phyloP scores from a whole-genome alignment of 2,329 filamentous ascomycete species.

The Sphaerulina musiva region DNA sequence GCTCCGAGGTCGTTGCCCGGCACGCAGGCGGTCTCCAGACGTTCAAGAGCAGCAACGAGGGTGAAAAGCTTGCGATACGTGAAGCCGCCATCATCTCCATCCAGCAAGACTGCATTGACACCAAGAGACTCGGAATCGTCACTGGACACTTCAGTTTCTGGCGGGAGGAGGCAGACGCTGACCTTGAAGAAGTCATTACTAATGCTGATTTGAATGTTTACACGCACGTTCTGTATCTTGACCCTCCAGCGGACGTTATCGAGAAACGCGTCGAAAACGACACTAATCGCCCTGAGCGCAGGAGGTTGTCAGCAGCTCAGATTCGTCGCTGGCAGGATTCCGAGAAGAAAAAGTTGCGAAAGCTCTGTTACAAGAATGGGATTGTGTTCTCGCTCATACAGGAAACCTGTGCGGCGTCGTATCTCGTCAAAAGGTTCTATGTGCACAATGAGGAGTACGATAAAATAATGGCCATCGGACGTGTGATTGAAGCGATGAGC shows the following conservation, averaged over 20 bases:
- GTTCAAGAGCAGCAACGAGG: conserved; percentile 40
- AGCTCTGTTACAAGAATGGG: neutral
- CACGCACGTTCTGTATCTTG: conserved; percentile 55
- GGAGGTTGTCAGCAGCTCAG: neutral
- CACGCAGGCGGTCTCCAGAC: conserved; percentile 43
- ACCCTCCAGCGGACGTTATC: conserved; percentile 37
- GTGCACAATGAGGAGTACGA: neutral
- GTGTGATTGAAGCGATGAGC: neutral
- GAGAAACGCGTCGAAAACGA: conserved; percentile 24
- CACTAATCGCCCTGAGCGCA: neutral
- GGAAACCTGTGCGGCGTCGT: neutral
- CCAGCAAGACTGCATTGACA: conserved; percentile 32
- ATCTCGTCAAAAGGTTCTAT: neutral
- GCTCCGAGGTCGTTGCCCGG: conserved; percentile 44
- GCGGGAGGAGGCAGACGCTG: conserved; percentile 27
- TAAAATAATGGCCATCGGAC: neutral
- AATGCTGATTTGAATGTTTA: conserved; percentile 42
- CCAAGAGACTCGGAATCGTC: conserved; percentile 42
- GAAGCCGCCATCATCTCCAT: conserved; percentile 44
- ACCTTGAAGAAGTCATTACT: conserved; percentile 37
- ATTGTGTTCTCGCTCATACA: neutral
- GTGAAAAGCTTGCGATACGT: conserved; percentile 38
- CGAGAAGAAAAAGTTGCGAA: neutral
- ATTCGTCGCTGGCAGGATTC: neutral
- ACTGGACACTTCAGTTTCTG: conserved; percentile 54